These are phyloP conservation scores for Hyphodiscus sp. DNA, from an alignment of 2,329 filamentous ascomycete genomes.

Conservation along the genomic window DNA sequence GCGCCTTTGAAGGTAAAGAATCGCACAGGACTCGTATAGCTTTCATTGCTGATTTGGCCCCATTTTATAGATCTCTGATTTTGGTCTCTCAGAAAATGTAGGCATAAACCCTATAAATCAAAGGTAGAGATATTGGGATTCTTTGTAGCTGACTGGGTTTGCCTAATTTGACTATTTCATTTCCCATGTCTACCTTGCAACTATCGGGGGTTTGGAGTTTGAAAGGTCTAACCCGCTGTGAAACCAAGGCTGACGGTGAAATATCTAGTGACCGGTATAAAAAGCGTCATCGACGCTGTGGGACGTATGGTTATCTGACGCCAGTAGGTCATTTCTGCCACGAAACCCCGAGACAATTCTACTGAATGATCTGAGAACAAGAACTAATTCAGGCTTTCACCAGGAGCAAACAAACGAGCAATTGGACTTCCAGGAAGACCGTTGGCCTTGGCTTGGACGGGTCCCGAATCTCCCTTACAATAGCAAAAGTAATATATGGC, in stretches of 20 bases:
- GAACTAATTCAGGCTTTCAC: background rate
- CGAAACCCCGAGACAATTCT: no score
- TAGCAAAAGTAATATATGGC: constrained; percentile 6
- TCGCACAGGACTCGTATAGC: background rate
- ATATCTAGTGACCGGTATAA: no score
- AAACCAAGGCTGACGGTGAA: no score
- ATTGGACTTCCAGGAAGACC: no score
- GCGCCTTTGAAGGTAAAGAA: constrained; percentile 3
- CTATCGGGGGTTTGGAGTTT: no score
- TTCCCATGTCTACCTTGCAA: no score
- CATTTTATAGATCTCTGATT: constrained; percentile 5
- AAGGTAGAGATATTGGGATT: background rate
- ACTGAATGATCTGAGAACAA: no score
- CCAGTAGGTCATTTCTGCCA: no score
- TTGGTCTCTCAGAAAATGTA: constrained; percentile 3
- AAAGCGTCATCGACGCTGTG: no score
- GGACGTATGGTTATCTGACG: no score
- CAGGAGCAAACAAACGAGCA: background rate
- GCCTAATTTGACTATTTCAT: background rate
- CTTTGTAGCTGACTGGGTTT: background rate
- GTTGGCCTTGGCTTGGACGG: background rate
- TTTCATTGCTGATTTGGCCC: background rate
- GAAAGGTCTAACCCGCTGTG: no score
- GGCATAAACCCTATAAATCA: background rate
- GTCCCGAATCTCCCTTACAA: background rate